Base-by-base conservation (phyloP, 192 early-diverging fungal genomes). In the Backusella mclennaniae region DNA sequence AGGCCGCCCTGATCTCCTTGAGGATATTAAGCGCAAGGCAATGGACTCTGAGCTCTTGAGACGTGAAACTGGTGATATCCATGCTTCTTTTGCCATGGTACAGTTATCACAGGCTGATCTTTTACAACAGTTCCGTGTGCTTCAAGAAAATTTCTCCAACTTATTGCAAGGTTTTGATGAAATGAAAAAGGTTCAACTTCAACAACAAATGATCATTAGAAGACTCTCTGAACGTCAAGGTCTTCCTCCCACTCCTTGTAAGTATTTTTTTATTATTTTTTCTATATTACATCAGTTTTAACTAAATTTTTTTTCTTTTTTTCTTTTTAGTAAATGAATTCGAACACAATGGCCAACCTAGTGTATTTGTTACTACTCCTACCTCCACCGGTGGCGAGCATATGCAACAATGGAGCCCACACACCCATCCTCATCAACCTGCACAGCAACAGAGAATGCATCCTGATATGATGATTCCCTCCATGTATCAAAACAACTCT, bases 11-110 rank as follows among this genome's bases (percentile, higher is more conserved):
- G 89, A 90, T 56, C 71, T 91, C 53, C 83, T 92, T 4, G 91
- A 93, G 71, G 90, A 92, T 66, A 94, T 94, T 79, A 91, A 92
- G 77, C 86, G 93, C 74, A 93, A 93, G 76, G 81, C 92, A 4
- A 89, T 92, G 79, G 92, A 93, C 52, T 85, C 90, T 15, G 92
- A 91, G 75, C 77, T 86, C 15, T 76, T 87, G 67, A 77, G 89
- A 35, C 82, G 90, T 38, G 90, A 91, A 73, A 83, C 91, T 1
- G 89, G 88, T 69, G 91, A 92, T 78, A 67, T 91, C 56, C 85
- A 90, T 39, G 86, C 84, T 15, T 89, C 87, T 59, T 85, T 91
- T 77, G 83, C 87, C 53, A 85, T 88, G 85, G 74, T 92, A 41
- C 90, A 91, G 78, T 79, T 88, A 31, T 81, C 87, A 29, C 92